A percentile compares a stretch with the other conserved stretches of the same genome.
These are phyloP conservation scores for Saccharomycopsis sp. DNA, from an alignment of 805 yeast genomes.

Conservation along the genomic window DNA sequence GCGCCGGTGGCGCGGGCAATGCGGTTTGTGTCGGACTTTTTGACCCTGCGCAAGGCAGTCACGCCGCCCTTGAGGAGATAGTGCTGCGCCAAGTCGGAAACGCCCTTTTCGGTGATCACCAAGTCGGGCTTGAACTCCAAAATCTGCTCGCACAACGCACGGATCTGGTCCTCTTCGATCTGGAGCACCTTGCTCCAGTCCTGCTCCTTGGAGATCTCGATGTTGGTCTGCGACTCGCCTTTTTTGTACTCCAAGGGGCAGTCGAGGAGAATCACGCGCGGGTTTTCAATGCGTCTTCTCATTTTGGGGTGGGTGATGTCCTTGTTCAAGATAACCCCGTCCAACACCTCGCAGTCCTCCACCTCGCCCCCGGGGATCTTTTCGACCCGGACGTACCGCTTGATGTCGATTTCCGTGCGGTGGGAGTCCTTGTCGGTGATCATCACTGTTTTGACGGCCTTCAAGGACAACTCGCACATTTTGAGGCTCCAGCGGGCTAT, in stretches of 20 bases:
- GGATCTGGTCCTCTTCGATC: constrained; percentile 97
- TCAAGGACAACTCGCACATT: constrained; percentile 84
- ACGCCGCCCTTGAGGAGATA: constrained; percentile 89
- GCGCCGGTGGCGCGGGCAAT: constrained; percentile 98
- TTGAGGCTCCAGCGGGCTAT: constrained; percentile 82
- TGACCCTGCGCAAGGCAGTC: constrained; percentile 86
- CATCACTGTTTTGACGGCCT: constrained; percentile 80
- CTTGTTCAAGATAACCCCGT: constrained; percentile 89
- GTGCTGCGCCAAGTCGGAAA: constrained; percentile 95
- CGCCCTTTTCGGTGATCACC: constrained; percentile 97
- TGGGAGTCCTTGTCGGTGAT: constrained; percentile 39
- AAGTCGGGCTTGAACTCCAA: constrained; percentile 84
- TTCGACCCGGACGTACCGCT: constrained; percentile 88
- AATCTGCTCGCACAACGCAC: constrained; percentile 76
- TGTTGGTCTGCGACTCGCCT: constrained; percentile 98
- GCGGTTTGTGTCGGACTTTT: constrained; percentile 93
- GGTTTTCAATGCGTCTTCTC: constrained; percentile 84
- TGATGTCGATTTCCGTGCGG: constrained; percentile 80
- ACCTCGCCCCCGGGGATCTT: constrained; percentile 98
- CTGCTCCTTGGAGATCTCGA: constrained; percentile 91
- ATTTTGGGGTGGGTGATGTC: constrained; percentile 99
- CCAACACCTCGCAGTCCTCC: constrained; percentile 78
- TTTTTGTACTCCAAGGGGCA: constrained; percentile 97
- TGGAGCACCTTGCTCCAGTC: constrained; percentile 95
- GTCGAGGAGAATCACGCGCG: constrained; percentile 82